Percentiles rank a stretch among this genome's conserved stretches.
Conservation (phyloP, 2,329 filamentous ascomycete species). For the Tetracladium maxilliforme region DNA sequence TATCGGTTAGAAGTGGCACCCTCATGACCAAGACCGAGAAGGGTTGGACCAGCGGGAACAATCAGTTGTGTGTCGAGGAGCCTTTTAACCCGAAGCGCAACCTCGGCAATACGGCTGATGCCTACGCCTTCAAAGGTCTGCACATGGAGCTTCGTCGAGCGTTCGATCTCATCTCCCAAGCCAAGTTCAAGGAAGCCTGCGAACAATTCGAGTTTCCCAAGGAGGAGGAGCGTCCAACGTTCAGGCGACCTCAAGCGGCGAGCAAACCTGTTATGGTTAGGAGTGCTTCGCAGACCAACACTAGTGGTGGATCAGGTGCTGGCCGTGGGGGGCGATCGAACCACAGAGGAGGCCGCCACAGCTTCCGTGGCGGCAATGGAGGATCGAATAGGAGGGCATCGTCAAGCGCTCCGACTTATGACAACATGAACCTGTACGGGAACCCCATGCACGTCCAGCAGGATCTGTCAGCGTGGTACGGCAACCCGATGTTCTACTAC, state of each 20-base stretch:
- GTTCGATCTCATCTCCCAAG: slow-evolving; percentile 67
- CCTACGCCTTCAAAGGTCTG: slow-evolving; percentile 82
- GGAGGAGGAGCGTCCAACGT: slow-evolving; percentile 51
- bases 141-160: slow-evolving; percentile 82
- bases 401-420: slow-evolving; percentile 14
- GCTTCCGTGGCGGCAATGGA: slow-evolving; percentile 1
- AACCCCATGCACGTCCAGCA: slow-evolving; percentile 7
- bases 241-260: slow-evolving; percentile 37
- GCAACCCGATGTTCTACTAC: slow-evolving; percentile 16
- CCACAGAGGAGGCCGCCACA: slow-evolving; percentile 2
- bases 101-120: slow-evolving; percentile 89
- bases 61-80: slow-evolving; percentile 87
- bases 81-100: slow-evolving; percentile 87
- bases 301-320: slow-evolving; percentile 13
- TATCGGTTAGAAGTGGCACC: slow-evolving; percentile 74
- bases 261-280: slow-evolving; percentile 34
- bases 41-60: slow-evolving; percentile 72
- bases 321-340: slow-evolving; percentile 10
- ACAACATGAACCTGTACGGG: too few species aligned
- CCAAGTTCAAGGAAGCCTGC: slow-evolving; percentile 70
- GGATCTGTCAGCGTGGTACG: slow-evolving; percentile 9
- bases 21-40: slow-evolving; percentile 73
- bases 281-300: slow-evolving; percentile 45
- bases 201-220: slow-evolving; percentile 80
- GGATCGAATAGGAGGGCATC: slow-evolving; percentile 13